These are phyloP conservation scores for Heliamphora pulchella DNA, from an alignment of 179 eudicot genomes.

Conservation along the genomic window DNA sequence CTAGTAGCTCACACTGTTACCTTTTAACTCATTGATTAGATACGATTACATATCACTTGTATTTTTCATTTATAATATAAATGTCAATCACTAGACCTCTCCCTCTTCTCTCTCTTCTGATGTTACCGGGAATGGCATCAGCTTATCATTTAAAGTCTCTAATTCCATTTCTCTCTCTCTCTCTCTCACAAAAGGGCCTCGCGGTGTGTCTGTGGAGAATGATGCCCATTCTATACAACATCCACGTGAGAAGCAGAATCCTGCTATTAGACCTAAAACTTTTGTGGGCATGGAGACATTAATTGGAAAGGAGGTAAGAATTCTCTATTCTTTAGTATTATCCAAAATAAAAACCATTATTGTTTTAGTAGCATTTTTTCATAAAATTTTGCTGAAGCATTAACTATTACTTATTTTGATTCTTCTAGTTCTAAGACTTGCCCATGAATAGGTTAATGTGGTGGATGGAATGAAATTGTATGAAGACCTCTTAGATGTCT, in stretches of 20 bases:
- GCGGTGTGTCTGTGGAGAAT: slow-evolving; percentile 22
- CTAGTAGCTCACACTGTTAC: not conserved
- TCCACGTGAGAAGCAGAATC: slow-evolving; percentile 28
- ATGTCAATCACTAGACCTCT: not conserved
- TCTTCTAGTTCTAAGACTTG: slow-evolving; percentile 3
- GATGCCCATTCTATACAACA: slow-evolving; percentile 19
- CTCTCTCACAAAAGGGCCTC: slow-evolving; percentile 20
- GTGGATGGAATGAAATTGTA: slow-evolving; percentile 51
- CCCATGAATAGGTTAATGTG: slow-evolving; percentile 34
- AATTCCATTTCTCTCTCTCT: not conserved
- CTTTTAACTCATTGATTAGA: not conserved
- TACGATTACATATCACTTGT: not conserved
- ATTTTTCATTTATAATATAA: not conserved
- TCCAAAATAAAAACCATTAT: not conserved
- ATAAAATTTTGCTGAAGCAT: not conserved
- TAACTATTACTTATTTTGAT: not conserved
- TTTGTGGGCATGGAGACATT: slow-evolving; percentile 38
- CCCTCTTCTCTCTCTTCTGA: not conserved
- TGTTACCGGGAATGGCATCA: slow-evolving; percentile 1
- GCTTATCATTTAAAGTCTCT: not conserved
- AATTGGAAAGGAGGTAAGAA: slow-evolving; percentile 46
- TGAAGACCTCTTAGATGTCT: slow-evolving; percentile 32
- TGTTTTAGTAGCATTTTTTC: not conserved
- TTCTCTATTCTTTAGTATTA: not conserved
- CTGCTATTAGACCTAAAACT: slow-evolving; percentile 28